A percentile compares a stretch with the other conserved stretches of the same genome.
phyloP scores from a whole-genome alignment of 345 rosid species.

The Euphorbia peplus region DNA sequence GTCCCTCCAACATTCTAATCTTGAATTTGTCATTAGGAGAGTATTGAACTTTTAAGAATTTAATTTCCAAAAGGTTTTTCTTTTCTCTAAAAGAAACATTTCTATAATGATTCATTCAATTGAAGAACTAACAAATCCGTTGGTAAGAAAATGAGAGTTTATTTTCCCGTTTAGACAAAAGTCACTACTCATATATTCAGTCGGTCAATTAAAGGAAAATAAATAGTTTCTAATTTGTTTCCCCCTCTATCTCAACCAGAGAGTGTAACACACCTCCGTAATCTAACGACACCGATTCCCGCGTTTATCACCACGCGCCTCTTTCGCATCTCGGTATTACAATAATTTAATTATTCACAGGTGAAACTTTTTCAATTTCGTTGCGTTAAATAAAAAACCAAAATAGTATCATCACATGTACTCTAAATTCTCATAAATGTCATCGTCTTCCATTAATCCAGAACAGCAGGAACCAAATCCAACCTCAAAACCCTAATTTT shows the following conservation, averaged over 20 bases:
- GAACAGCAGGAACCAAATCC: not conserved
- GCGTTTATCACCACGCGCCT: not conserved
- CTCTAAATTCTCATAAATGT: too few relatives aligned
- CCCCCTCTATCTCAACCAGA: not conserved
- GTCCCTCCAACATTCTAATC: too few relatives aligned
- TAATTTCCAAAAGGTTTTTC: too few relatives aligned
- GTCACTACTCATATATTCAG: not conserved
- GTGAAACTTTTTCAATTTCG: not conserved
- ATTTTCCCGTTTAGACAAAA: not conserved
- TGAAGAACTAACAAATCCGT: not conserved
- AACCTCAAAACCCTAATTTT: slow-evolving; percentile 14
- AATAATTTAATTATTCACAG: not conserved
- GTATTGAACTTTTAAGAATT: too few relatives aligned
- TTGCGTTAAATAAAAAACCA: not conserved
- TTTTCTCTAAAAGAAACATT: too few relatives aligned
- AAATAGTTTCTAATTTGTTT: not conserved
- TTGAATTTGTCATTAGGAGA: too few relatives aligned
- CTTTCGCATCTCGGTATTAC: too few relatives aligned
- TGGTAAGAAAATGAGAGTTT: not conserved
- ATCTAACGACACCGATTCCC: not conserved
- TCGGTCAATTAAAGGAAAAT: slow-evolving; percentile 2
- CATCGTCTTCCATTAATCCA: not conserved
- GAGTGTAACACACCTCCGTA: not conserved
- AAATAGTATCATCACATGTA: not conserved
- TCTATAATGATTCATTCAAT: too few relatives aligned